Evolutionary conservation across 768 basidiomycete species (phyloP).

Genomic region (Suillus decipiens): DNA sequence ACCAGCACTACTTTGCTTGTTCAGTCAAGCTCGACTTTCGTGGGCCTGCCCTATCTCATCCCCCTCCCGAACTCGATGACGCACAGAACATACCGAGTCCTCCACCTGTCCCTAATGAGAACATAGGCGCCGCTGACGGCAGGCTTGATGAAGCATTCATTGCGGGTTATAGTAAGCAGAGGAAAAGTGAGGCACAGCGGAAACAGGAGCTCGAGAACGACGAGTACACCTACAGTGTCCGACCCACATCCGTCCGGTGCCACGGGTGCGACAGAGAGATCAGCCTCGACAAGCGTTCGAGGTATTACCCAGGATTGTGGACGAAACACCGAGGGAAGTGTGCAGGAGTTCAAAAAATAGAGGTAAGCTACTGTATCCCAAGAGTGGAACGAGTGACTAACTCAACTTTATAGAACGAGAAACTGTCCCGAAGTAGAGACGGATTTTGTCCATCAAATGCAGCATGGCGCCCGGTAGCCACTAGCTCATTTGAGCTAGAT

Average conservation of each 20-base stretch:
- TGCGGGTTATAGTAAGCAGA: slow-evolving; percentile 28
- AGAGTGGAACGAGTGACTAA: slow-evolving; percentile 14
- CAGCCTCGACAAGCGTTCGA: slow-evolving; percentile 35
- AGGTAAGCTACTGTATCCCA: slow-evolving; percentile 23
- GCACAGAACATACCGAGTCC: not conserved
- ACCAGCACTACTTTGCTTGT: slow-evolving; percentile 30
- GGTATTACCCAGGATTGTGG: slow-evolving; percentile 39
- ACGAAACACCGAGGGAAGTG: slow-evolving; percentile 35
- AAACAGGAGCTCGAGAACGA: slow-evolving; percentile 32
- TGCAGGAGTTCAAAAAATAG: slow-evolving; percentile 20
- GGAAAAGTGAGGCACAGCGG: slow-evolving; percentile 29
- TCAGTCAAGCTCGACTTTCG: slow-evolving; percentile 10
- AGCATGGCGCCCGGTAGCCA: slow-evolving; percentile 8
- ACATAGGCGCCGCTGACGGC: not conserved
- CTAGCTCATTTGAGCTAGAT: slow-evolving; percentile 7
- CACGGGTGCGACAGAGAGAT: slow-evolving; percentile 31
- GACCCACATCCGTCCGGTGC: slow-evolving; percentile 31
- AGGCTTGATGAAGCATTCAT: not conserved
- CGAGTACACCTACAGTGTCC: slow-evolving; percentile 26
- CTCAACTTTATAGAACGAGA: slow-evolving; percentile 20
- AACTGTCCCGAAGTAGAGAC: not conserved
- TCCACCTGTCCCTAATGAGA: not conserved
- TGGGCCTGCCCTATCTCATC: not conserved
- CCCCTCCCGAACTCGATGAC: not conserved
- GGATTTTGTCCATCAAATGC: not conserved